Base-by-base conservation (phyloP, 1,284 basidiomycete genomes). In the Macrocybe sp. region DNA sequence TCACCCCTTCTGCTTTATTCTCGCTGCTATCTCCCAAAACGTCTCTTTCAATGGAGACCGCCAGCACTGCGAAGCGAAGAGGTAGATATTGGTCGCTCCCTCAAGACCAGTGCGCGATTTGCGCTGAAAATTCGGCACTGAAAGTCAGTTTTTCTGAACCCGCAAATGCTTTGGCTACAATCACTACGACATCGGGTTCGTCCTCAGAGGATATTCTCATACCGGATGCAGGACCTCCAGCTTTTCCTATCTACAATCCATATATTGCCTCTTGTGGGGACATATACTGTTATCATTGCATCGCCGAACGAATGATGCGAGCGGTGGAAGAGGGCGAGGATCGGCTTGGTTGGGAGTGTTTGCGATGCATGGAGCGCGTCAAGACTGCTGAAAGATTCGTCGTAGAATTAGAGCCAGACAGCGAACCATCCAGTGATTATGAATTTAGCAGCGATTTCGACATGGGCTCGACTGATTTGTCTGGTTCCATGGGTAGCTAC, bases 201-300 rank as follows among this genome's bases (percentile, higher is more conserved):
- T 40, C 57, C 30, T 55, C 60, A 33, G 47, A 50, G 35, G 34
- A 54, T 35, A 36, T 55, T 28, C 30, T 51, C 16, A 58, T 54
- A 30, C 57, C 57, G 30, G 64, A 64, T 31, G 46, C 64, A 22
- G 75, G 74, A 45, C 67, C 78, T 16, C 81, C 85, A 0, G 56
- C 70, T 12, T 75, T 81, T 59, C 82, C 85, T 2, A 75, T 90
- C 49, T 71, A 83, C 56, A 87, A 77, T 31, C 81, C 89, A 0
- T 92, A 91, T 59, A 64, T 81, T 48, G 78, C 86, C 7, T 84
- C 85, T 10, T 92, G 89, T 54, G 84, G 81, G 9, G 89, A 94
- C 63, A 64, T 78, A 7, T 96, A 92, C 67, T 95, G 92, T 65
- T 96, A 95, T 64, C 83, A 86, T 58, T 96, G 92, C 64, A 73